Base-by-base conservation (phyloP, 1,284 basidiomycete genomes). In the Anthracocystis setariae region DNA sequence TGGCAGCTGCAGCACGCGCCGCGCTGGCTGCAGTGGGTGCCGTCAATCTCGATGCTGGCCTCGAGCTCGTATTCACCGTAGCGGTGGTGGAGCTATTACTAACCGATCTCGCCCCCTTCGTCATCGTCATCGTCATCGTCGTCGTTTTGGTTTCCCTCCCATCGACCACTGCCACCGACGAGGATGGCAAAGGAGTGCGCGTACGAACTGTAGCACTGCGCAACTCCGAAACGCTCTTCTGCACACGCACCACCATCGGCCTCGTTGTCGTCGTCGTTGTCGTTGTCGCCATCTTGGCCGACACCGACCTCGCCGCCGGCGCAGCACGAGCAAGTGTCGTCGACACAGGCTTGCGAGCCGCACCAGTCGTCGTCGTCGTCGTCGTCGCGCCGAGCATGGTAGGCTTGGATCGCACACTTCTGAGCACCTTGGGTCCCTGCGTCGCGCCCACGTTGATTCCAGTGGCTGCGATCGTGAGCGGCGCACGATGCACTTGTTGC, bases 21-120 rank as follows among this genome's bases (percentile, higher is more conserved):
- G 64, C 59, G 39, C 49, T 52, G 2, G 70, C 70, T 0, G 70
- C 64, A 3, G 70, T 73, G 0, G 64, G 70, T 4, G 63, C 63
- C 2, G 51, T 63, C 46, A 73, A 46, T 33, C 64, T 46, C 29
- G 59, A 63, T 2, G 8, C 48, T n/a, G 61, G 61, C 8, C 60
- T 18, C 24, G 38, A 25, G n/a, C 25, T 39, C 1, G 40, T 42
- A 23, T 7, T 42, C 18, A 32, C 38, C 3, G 48, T 42, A 8
- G 48, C 51, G 5, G 46, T 39, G 9, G 61, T 70, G 20, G 46
- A 50, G 25, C 45, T 38, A 17, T 43, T 51, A 39, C 49, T 58
- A 1, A 37, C 37, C 3, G 18, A 9, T 12, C 51, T 46, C 35
- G 9, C 42, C 21, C n/a, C n/a, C n/a, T n/a, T n/a, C n/a, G n/a